Evolutionary conservation across 805 yeast genomes (phyloP), one percentile per base, ranked within the genome.

Genomic region (Candida krabiensis): DNA sequence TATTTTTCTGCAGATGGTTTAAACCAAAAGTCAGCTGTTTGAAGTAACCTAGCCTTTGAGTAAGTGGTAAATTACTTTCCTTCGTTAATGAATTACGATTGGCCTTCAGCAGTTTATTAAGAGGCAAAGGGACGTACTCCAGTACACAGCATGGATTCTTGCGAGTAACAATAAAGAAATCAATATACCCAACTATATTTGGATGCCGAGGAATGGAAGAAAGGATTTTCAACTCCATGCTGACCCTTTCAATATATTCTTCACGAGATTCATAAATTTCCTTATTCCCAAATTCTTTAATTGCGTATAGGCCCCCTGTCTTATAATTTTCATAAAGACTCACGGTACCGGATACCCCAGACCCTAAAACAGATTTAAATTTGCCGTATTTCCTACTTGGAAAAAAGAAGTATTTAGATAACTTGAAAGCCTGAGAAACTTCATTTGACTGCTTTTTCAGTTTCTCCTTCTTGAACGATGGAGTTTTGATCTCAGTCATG

Each of bases 281-380:
- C 35, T 53, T 60, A 2, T 56, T 41, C 23, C 60, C 61, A 53
- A 72, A 75, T 1, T 60, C 58, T 51, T 79, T 79, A 3, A 77
- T 61, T 0, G 79, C 84, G 41, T 38, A 57, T 1, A 26, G 21
- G 4, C 37, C 25, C 6, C 44, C 38, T 0, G 46, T 31, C n/a
- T n/a, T n/a, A 3, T 31, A 15, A 37, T 28, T 35, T 5, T 24
- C 26, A 30, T 54, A 44, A 13, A 46, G 27, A 3, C 13, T 12
- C 9, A 53, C 56, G 4, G 36, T 28, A 7, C 46, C 47, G 3
- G 49, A 39, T 8, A 44, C 39, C 2, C 58, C 58, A 14, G 25
- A 14, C 3, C 58, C 58, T 15, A 49, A 19, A 2, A 23, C 24
- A 5, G 16, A 8, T 5, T 24, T 16, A 3, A 14, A 33, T n/a